Evolutionary conservation across 768 basidiomycete genomes (phyloP).

Genomic region (Boletus rufocinnamomeus): DNA sequence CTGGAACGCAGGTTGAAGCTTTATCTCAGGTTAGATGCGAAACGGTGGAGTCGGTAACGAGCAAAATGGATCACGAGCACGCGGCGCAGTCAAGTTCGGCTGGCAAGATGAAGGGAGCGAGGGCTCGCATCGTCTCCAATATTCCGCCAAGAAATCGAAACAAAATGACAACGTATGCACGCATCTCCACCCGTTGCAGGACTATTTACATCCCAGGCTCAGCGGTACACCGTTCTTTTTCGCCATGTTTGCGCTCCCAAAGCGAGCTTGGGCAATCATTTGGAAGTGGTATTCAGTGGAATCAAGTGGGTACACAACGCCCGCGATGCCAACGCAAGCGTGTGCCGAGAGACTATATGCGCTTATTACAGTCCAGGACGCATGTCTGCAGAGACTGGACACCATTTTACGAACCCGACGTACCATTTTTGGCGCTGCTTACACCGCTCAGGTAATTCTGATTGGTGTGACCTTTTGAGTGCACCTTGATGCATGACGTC

Average conservation of each 20-base stretch:
- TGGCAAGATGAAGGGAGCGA: neutral
- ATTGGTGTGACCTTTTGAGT: neutral
- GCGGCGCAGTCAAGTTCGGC: neutral
- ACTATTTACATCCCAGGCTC: slow-evolving; percentile 52
- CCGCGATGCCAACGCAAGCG: neutral
- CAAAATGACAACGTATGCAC: slow-evolving; percentile 51
- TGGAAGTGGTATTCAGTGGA: slow-evolving; percentile 77
- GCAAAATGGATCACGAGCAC: neutral
- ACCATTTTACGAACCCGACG: slow-evolving; percentile 77
- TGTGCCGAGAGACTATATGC: neutral
- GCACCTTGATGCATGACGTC: neutral
- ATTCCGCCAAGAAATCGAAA: slow-evolving; percentile 35
- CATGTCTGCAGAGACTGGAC: slow-evolving; percentile 66
- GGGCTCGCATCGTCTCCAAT: neutral
- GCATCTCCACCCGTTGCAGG: slow-evolving; percentile 52
- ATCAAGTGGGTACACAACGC: slow-evolving; percentile 61
- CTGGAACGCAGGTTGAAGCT: slow-evolving; percentile 2
- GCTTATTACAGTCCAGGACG: slow-evolving; percentile 55
- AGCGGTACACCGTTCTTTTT: slow-evolving; percentile 49
- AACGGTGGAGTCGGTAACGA: neutral
- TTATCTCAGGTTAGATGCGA: neutral
- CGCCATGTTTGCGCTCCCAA: neutral
- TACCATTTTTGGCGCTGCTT: slow-evolving; percentile 86
- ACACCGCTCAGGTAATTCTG: slow-evolving; percentile 54
- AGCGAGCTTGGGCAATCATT: neutral